phyloP scores from a whole-genome alignment of 495 filamentous ascomycete genomes.

The Hyaloscypha variabilis region DNA sequence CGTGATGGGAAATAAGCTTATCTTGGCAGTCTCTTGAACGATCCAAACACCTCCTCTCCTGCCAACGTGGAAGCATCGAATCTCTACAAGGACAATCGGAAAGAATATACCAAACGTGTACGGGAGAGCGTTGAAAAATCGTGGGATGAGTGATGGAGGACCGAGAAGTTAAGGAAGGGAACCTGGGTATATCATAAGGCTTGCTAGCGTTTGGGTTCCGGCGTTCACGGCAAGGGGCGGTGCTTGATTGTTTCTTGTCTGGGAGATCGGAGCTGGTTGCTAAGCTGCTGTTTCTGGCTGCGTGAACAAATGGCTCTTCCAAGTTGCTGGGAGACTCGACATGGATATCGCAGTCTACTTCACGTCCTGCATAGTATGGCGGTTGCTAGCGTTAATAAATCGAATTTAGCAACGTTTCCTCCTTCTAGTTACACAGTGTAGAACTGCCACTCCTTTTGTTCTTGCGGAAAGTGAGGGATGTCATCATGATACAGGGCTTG shows the following conservation, averaged over 20 bases:
- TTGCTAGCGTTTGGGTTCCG: constrained; percentile 17
- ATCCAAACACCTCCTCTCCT: constrained; percentile 95
- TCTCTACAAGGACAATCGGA: constrained; percentile 96
- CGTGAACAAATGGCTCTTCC: not conserved
- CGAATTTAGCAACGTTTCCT: not conserved
- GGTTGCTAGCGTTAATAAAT: constrained; percentile 10
- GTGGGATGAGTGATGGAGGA: constrained; percentile 99
- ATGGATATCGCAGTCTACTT: not conserved
- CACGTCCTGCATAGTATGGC: constrained; percentile 21
- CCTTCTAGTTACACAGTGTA: too few relatives aligned
- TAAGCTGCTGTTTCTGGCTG: not conserved
- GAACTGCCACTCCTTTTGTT: too few relatives aligned
- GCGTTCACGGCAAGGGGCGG: constrained; percentile 18
- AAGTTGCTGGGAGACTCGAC: not conserved
- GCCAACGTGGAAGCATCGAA: constrained; percentile 98
- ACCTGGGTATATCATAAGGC: constrained; percentile 4
- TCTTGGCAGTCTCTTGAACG: constrained; percentile 81
- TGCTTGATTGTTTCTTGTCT: not conserved
- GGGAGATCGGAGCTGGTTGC: not conserved
- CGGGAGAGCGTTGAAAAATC: constrained; percentile 98
- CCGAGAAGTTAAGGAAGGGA: constrained; percentile 37
- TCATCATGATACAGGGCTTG: too few relatives aligned
- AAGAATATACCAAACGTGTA: constrained; percentile 94
- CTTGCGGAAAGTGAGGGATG: too few relatives aligned
- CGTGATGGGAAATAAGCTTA: constrained; percentile 4